Base-by-base conservation (phyloP, 1,284 basidiomycete species). In the Ganoderma boninense region DNA sequence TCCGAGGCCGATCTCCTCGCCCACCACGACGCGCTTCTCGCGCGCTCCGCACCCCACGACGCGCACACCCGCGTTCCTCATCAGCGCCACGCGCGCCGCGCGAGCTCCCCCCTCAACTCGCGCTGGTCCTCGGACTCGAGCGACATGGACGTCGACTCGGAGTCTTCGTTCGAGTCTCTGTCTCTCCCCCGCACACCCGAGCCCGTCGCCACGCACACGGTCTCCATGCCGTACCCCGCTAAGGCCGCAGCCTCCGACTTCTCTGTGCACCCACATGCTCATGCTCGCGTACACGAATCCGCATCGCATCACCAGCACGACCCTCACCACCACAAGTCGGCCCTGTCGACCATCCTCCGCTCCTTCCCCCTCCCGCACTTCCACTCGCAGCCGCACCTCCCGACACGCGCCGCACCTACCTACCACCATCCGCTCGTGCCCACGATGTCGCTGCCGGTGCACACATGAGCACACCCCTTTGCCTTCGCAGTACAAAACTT, bases 1-100 rank as follows among this genome's bases (percentile, higher is more conserved):
- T 83, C 84, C 69, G 92, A 93, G 74, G 83, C 83, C 66, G 92
- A 92, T 75, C 75, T 92, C 72, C 85, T 92, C 68, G 84, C 84
- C 60, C 89, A 91, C 78, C 88, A 92, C 69, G 85, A 87, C 67
- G 79, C 84, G 43, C 80, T 92, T 65, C 84, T 86, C 64, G 83
- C 84, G n/a, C 66, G 80, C 46, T 73, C 80, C 44, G 73, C 54
- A 35, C 46, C 62, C 18, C 73, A 69, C 69, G 62, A 65, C 60
- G 62, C 77, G 70, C 64, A 43, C 52, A 6, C 44, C 11, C 66
- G 71, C 73, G 67, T 75, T 38, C 68, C 71, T n/a, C 71, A 73
- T 69, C 60, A 68, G 6, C 72, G 67, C 60, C 61, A 69, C 69
- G 38, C 71, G 60, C 74, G 66, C 52, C 75, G 72, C 72, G 66